Evolutionary conservation across 148 eudicot species (phyloP), one percentile per base, ranked within the genome.

Genomic region (Amaranthus palmeri): DNA sequence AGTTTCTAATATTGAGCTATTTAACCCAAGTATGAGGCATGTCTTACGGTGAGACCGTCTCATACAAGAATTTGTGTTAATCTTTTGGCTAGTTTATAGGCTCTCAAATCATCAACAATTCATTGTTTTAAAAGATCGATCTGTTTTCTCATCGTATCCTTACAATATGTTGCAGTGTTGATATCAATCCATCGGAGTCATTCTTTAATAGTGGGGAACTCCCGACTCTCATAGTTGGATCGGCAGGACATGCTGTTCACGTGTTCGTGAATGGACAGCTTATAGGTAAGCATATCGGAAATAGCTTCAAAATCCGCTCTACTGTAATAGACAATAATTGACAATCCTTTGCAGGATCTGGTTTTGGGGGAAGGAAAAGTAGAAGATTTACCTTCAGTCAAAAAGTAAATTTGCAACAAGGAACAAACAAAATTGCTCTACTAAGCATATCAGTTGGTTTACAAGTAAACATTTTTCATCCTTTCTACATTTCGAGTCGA

Each of bases 361-460:
- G 83, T 36, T 89, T 75, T 78, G 98, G 98, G 56, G 85, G 83
- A 67, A 86, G 97, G 65, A 79, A 86, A 50, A 69, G 82, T 13
- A 80, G 96, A 81, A 88, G 79, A 77, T 81, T 88, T 68, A 63
- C 80, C 54, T 91, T 78, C 59, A 77, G 68, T 48, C 85, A 74
- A 74, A 81, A 86, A 74, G 88, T 88, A 69, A 83, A 85, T 67
- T 79, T 95, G 15, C 91, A 62, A 11, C 81, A 86, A 14, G 98
- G 98, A 77, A 72, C 67, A 58, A 93, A 93, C 76, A 75, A 67
- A 74, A 91, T 93, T 57, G 81, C 91, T 10, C 81, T 93, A 40
- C 87, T 95, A 65, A 95, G 98, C 71, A 83, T 91, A 58, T 93
- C 98, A 61, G 90, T 95, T 69, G 98, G 98, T 72, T 80, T 95